A percentile compares a stretch with the other conserved stretches of the same genome.
Evolutionary conservation across 2,329 filamentous ascomycete genomes (phyloP).

Genomic region (Aspergillaceae sp.): DNA sequence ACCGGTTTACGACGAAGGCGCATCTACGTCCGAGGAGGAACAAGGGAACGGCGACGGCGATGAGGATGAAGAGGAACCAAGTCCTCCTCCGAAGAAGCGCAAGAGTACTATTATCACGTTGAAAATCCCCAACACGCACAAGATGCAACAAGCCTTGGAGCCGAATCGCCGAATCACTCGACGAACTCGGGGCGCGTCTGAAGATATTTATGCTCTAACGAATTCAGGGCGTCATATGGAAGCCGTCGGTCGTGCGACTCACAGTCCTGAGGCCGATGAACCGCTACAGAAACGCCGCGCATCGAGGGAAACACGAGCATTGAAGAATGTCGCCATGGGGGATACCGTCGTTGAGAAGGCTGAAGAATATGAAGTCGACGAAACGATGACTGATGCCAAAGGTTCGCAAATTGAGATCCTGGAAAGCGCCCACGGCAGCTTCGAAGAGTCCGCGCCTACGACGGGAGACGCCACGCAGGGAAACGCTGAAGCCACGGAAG

Average conservation of each 20-base stretch:
- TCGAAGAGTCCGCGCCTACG: constrained; percentile 24
- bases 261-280: constrained; percentile 39
- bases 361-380: constrained; percentile 45
- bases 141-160: constrained; percentile 14
- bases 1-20: constrained; percentile 50
- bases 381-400: constrained; percentile 28
- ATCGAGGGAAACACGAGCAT: constrained; percentile 27
- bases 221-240: constrained; percentile 51
- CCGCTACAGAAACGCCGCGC: constrained; percentile 12
- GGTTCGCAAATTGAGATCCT: constrained; percentile 35
- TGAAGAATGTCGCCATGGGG: constrained; percentile 32
- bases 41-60: constrained; percentile 16
- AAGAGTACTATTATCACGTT: constrained; percentile 21
- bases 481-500: constrained; percentile 25
- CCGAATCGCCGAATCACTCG: constrained; percentile 48
- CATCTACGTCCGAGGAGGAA: constrained; percentile 32
- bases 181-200: constrained; percentile 49
- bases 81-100: constrained; percentile 11
- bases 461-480: constrained; percentile 15
- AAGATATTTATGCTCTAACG: constrained; percentile 49
- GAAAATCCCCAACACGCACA: constrained; percentile 21
- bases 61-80: constrained; percentile 14
- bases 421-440: constrained; percentile 31
- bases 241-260: constrained; percentile 46
- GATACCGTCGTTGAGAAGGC: constrained; percentile 18